Conservation (phyloP, 371 early-diverging fungal genomes). For the Choanephora cucurbitarum region DNA sequence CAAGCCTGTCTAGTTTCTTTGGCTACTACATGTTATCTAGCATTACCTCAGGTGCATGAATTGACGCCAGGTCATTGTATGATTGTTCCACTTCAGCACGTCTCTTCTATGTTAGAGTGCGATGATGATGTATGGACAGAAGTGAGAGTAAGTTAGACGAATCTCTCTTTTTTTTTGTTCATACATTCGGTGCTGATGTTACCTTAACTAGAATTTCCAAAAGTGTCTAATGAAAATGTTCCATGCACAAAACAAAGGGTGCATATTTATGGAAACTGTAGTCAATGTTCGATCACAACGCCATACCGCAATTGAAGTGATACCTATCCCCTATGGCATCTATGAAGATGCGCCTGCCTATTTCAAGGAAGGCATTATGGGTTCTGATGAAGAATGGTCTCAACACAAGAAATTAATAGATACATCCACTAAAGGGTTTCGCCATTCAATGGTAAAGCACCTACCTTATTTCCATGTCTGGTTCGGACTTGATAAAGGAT, state of each 20-base stretch:
- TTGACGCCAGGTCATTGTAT: slow-evolving; percentile 86
- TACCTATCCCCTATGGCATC: slow-evolving; percentile 82
- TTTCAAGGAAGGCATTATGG: slow-evolving; percentile 83
- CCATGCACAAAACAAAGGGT: slow-evolving; percentile 63
- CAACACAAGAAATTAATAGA: slow-evolving; percentile 90
- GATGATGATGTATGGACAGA: slow-evolving; percentile 95
- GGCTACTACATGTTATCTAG: slow-evolving; percentile 79
- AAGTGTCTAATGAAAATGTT: slow-evolving; percentile 91
- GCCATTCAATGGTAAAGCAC: slow-evolving; percentile 68
- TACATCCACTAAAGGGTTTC: slow-evolving; percentile 74
- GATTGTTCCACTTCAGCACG: slow-evolving; percentile 90
- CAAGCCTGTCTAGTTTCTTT: slow-evolving; percentile 74
- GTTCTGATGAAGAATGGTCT: slow-evolving; percentile 86
- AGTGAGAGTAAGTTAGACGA: slow-evolving; percentile 65
- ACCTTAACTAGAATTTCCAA: slow-evolving; percentile 79
- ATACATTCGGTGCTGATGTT: too few species aligned
- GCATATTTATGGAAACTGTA: slow-evolving; percentile 90
- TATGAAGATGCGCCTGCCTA: slow-evolving; percentile 83
- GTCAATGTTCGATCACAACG: slow-evolving; percentile 68
- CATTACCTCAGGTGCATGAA: slow-evolving; percentile 73
- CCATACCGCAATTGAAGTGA: slow-evolving; percentile 89
- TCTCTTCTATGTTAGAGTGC: slow-evolving; percentile 76
- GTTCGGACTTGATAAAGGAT: slow-evolving; percentile 86
- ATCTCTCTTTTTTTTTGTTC: too few species aligned
- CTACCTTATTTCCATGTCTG: slow-evolving; percentile 97